Evolutionary conservation across 2,329 filamentous ascomycete genomes (phyloP).

Genomic region (Lachnellula occidentalis): DNA sequence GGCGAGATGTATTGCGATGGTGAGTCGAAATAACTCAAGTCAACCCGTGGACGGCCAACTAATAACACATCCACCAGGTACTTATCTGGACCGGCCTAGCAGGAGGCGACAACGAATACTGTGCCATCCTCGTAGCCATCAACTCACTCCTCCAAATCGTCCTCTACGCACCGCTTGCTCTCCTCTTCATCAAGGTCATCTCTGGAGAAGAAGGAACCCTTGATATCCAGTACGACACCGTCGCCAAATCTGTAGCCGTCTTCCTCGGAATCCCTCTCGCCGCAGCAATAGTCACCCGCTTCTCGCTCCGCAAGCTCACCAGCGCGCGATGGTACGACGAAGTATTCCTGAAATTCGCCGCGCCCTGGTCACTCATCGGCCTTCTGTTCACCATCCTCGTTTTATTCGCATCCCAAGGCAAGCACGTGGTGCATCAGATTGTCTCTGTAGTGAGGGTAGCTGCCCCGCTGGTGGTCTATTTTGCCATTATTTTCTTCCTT

Average conservation of each 20-base stretch:
- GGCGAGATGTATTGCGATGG: conserved; percentile 86
- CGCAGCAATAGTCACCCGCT: conserved; percentile 71
- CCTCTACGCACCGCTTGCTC: conserved; percentile 62
- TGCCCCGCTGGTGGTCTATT: conserved; percentile 78
- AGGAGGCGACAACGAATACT: conserved; percentile 75
- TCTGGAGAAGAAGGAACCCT: conserved; percentile 41
- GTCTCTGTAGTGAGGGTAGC: conserved; percentile 76
- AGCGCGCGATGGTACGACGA: conserved; percentile 59
- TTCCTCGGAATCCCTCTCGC: conserved; percentile 81
- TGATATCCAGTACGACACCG: conserved; percentile 54
- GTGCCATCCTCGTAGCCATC: conserved; percentile 70
- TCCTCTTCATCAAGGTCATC: conserved; percentile 65
- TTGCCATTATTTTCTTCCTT: conserved; percentile 64
- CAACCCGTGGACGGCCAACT: background rate
- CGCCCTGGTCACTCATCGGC: conserved; percentile 74
- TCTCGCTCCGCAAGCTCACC: conserved; percentile 50
- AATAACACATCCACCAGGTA: conserved; percentile 10
- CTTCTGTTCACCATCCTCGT: conserved; percentile 83
- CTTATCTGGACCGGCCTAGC: conserved; percentile 76
- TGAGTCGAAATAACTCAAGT: conserved; percentile 23
- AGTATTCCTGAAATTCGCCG: conserved; percentile 63
- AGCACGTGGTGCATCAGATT: conserved; percentile 73
- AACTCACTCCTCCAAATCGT: conserved; percentile 73
- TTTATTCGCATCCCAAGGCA: conserved; percentile 77
- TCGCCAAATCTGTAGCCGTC: conserved; percentile 75